Conservation (phyloP, 2,329 filamentous ascomycete genomes). For the Ophiostoma ips region DNA sequence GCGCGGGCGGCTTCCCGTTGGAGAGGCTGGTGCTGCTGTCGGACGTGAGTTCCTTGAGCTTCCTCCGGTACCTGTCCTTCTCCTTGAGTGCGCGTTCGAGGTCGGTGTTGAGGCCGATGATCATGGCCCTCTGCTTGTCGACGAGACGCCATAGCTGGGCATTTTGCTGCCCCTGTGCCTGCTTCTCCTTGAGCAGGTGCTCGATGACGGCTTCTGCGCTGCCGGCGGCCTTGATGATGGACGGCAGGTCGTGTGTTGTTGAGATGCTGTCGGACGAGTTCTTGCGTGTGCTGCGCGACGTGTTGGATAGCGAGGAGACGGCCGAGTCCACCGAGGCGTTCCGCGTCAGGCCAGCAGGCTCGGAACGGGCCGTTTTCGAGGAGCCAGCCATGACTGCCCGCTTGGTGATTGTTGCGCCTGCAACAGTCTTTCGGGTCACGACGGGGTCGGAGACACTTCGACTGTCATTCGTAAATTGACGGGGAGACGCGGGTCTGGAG, state of each 20-base stretch:
- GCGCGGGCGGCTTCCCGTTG: slow-evolving; percentile 2
- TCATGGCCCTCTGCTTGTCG: slow-evolving; percentile 90
- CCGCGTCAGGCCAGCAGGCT: slow-evolving; percentile 38
- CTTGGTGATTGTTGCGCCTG: slow-evolving; percentile 25
- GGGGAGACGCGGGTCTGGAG: slow-evolving; percentile 18
- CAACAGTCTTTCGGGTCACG: slow-evolving; percentile 28
- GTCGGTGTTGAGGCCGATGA: slow-evolving; percentile 87
- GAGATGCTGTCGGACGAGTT: slow-evolving; percentile 39
- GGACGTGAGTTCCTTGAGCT: slow-evolving; percentile 61
- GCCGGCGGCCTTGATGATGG: slow-evolving; percentile 69
- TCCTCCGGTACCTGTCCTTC: slow-evolving; percentile 85
- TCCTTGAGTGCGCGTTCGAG: slow-evolving; percentile 82
- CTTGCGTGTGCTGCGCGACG: slow-evolving; percentile 43
- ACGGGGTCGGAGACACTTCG: slow-evolving; percentile 30
- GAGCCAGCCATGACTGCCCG: slow-evolving; percentile 34
- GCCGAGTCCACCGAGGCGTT: slow-evolving; percentile 88
- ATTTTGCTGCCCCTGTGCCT: slow-evolving; percentile 78
- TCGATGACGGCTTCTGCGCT: slow-evolving; percentile 81
- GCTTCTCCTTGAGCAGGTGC: slow-evolving; percentile 81
- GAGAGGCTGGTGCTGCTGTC: slow-evolving; percentile 11
- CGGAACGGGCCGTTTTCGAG: slow-evolving; percentile 27
- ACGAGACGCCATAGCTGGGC: slow-evolving; percentile 87
- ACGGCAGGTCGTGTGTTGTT: slow-evolving; percentile 59
- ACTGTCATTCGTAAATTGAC: slow-evolving; percentile 33
- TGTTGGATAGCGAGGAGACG: slow-evolving; percentile 61